Evolutionary conservation across 495 filamentous ascomycete species (phyloP).

Genomic region (Sordaria brevicollis): DNA sequence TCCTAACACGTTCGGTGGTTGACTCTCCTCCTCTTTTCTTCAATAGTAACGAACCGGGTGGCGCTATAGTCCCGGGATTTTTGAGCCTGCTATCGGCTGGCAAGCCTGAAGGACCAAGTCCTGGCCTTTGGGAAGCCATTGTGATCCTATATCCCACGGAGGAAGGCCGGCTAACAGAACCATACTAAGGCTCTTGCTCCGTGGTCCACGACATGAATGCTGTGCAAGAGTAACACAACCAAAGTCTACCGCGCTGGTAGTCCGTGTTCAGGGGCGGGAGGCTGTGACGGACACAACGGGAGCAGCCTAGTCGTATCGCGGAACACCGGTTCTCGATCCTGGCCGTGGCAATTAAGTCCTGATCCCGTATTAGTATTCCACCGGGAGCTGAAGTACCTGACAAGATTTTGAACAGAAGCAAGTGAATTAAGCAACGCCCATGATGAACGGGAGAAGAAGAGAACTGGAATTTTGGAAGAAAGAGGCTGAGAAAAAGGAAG

Average conservation of each 20-base stretch:
- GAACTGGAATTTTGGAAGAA: not conserved
- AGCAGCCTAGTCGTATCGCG: constrained; percentile 12
- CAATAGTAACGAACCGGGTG: constrained; percentile 1
- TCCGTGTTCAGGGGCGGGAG: constrained; percentile 12
- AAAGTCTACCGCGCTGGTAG: not conserved
- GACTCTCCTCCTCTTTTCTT: constrained; percentile 13
- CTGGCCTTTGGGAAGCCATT: constrained; percentile 22
- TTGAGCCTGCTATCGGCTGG: constrained; percentile 9
- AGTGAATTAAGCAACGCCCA: constrained; percentile 5
- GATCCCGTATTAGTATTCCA: constrained; percentile 9
- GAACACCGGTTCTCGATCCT: constrained; percentile 4
- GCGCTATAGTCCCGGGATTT: constrained; percentile 5
- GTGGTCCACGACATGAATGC: constrained; percentile 6
- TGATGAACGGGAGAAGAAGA: constrained; percentile 1
- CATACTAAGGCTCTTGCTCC: constrained; percentile 16
- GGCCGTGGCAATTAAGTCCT: constrained; percentile 8
- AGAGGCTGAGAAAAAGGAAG: not conserved
- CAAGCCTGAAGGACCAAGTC: constrained; percentile 9
- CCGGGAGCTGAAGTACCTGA: constrained; percentile 1
- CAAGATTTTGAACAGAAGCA: not conserved
- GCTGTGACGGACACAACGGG: constrained; percentile 9
- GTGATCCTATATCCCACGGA: constrained; percentile 11
- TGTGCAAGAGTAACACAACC: not conserved
- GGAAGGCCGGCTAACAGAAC: constrained; percentile 6
- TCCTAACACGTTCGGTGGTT: constrained; percentile 14